Evolutionary conservation across 106 monocot species (phyloP), one percentile per base, ranked within the genome.

Genomic region (Platanthera zijinensis): DNA sequence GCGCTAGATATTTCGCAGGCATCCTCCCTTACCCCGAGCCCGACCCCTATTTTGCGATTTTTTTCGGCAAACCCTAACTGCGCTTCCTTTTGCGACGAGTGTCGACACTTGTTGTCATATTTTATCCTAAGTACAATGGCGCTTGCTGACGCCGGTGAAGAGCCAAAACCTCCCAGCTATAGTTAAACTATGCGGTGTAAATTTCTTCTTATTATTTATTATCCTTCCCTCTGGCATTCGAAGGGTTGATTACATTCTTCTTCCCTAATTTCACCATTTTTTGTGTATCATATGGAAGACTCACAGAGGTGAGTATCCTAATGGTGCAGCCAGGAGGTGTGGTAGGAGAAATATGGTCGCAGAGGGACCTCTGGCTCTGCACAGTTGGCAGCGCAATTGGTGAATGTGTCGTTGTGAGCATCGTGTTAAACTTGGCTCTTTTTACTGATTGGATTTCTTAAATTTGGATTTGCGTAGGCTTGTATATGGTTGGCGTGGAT

Each of bases 311-410:
- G 72, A 19, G 17, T 19, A 10, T 21, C 72, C 52, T 10, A 48
- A 76, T 70, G 73, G 53, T 81, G 83, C 82, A 52, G 28, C 17
- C 68, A 17, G 73, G 90, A 48, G 88, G 90, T 28, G 83, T 83
- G 1, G 86, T 90, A 1, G 90, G 93, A 0, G 90, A 93, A 12
- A 88, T 70, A 74, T 90, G 88, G 93, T 93, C 93, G 48, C 85
- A 84, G 79, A 82, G 84, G 71, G 82, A 90, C 47, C 81, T 93
- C 10, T 88, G 90, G 90, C 1, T 83, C 28, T 93, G 90, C 46
- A 84, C 86, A 6, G 77, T 93, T 48, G 90, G 93, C 54, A 93
- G 76, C 45, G 90, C 86, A 39, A 45, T 93, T 14, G 81, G 93
- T 90, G 22, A 63, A 15, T 48, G 12, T 21, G 18, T 15, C 9